Conservation (phyloP, 495 filamentous ascomycete species). For the Chaetomium tenue region DNA sequence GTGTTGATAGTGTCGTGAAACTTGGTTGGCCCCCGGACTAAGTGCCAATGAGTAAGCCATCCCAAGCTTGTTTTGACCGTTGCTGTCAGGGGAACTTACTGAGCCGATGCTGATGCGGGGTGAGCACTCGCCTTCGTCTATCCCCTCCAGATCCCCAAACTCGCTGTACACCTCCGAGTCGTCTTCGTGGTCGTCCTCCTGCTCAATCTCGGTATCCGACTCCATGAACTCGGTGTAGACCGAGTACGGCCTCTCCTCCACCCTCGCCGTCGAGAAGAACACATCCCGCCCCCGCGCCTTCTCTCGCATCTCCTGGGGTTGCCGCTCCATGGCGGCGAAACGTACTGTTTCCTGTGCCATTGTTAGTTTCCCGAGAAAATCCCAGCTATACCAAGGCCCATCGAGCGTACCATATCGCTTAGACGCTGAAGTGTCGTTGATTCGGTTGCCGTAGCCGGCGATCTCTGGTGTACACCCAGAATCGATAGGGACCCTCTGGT, state of each 20-base stretch:
- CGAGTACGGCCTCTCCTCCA: conserved; percentile 54
- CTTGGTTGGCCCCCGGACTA: conserved; percentile 62
- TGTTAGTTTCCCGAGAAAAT: conserved; percentile 20
- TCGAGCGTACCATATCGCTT: conserved; percentile 29
- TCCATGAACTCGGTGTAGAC: conserved; percentile 70
- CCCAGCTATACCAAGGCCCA: not conserved
- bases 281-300: conserved; percentile 45
- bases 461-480: conserved; percentile 20
- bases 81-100: conserved; percentile 44
- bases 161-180: conserved; percentile 54
- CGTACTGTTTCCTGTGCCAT: conserved; percentile 28
- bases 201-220: conserved; percentile 65
- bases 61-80: not conserved
- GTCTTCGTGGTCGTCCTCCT: conserved; percentile 53
- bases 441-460: conserved; percentile 43
- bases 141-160: conserved; percentile 42
- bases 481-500: not conserved
- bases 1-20: conserved; percentile 71
- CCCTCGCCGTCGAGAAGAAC: conserved; percentile 45
- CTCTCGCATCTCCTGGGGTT: conserved; percentile 48
- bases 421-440: not conserved
- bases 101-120: conserved; percentile 64
- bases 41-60: not conserved
- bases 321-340: conserved; percentile 24
- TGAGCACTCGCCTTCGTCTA: conserved; percentile 62